Base-by-base conservation (phyloP, 2,329 filamentous ascomycete genomes). In the Leptosphaerulina australis region DNA sequence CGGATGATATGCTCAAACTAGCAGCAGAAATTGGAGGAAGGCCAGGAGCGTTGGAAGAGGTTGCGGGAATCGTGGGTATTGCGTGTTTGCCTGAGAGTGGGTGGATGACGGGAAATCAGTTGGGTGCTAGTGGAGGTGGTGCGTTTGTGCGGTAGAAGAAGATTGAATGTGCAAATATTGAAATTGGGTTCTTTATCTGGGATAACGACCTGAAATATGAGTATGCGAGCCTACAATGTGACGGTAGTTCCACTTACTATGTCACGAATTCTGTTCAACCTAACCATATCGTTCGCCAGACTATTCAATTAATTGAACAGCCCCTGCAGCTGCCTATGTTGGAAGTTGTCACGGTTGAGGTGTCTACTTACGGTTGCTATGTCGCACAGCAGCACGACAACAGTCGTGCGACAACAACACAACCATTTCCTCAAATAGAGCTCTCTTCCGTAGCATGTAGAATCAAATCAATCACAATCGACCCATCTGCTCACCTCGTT, bases 91-190 rank as follows among this genome's bases (percentile, higher is more conserved):
- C 77, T 6, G 88, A 91, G 68, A 80, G 81, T 14, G 80, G 76
- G n/a, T 91, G 88, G 87, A 85, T 83, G 69, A 92, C 88, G 0
- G 88, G 88, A 2, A 86, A 86, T 70, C 84, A 90, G 25, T 81
- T 92, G 3, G 88, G 85, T 73, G 87, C 88, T 5, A 91, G 91
- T 68, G 88, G 88, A 0, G 88, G 88, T 2, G 84, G 89, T 80
- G 80, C 78, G 53, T 82, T 85, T 72, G 77, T 54, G 9, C 25
- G 48, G 21, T 57, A 40, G 44, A 6, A 6, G 21, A 9, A 20
- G 24, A 25, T 5, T 6, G 24, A 25, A 25, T 25, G 24, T 25
- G 24, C 11, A 11, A 25, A 11, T 6, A 25, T 25, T 11, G 24
- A 25, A 25, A 6, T 6, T 5, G 11, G 11, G 24, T 25, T 25